Base-by-base conservation (phyloP, 306 rosid genomes). In the Coriaria nepalensis region DNA sequence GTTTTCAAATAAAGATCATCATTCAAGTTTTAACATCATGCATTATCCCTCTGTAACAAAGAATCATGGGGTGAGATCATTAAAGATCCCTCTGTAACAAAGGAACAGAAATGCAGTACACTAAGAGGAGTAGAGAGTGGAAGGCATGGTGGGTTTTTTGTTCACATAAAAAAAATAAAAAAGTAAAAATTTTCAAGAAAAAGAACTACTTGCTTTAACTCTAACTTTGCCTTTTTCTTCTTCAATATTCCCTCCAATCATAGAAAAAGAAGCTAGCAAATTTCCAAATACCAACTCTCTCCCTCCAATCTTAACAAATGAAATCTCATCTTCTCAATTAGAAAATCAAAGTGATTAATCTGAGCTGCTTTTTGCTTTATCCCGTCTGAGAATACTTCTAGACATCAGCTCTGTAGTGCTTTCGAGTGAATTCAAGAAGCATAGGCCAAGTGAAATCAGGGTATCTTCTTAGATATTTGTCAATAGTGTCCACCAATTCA, bases 401-500 rank as follows among this genome's bases (percentile, higher is more conserved):
- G 93, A 80, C 67, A 65, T 92, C 99, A 33, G 94, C 95, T 71
- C 96, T 78, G 49, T 92, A 86, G 55, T 86, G 86, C 53, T 69
- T 86, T 66, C 77, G 93, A 6, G 99, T 92, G 60, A 92, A 82
- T 43, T 82, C 93, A 12, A 68, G 82, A 9, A 92, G 63, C 81
- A 73, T 74, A 36, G 93, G 79, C 99, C 99, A 92, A 45, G 98
- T 85, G 59, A 92, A 92, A 72, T 92, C 93, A n/a, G 93, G 99
- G 62, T 82, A 92, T 2, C 68, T 6, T 50, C 96, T 66, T 43
- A 86, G 79, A n/a, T 37, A 65, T 52, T 45, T 29, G 29, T 20
- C 29, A 20, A 1, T 1, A 40, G 57, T 66, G 55, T 70, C 76
- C 77, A 86, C 87, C 59, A 92, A 60, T 50, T 70, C 83, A 41